Percentiles rank a stretch among this genome's conserved stretches.
Evolutionary conservation across 306 rosid species (phyloP).

Genomic region (Malus sylvestris): DNA sequence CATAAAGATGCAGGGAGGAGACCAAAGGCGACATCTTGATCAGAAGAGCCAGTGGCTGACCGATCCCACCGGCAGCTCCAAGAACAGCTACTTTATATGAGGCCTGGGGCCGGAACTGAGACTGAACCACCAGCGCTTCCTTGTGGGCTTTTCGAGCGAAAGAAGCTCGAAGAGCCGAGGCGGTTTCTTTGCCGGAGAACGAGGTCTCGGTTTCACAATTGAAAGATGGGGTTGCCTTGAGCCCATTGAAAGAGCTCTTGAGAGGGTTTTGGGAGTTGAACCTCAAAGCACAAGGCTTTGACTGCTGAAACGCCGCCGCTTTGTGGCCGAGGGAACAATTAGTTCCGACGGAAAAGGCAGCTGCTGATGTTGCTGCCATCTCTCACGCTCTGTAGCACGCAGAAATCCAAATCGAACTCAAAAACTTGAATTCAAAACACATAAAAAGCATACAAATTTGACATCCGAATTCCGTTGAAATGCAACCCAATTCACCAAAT

Average conservation of each 20-base stretch:
- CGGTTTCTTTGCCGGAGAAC: constrained; percentile 52
- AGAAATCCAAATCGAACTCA: neutral
- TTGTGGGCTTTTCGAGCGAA: constrained; percentile 49
- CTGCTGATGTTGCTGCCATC: constrained; percentile 71
- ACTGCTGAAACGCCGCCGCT: constrained; percentile 42
- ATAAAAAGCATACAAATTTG: neutral
- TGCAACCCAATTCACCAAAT: neutral
- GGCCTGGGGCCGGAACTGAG: constrained; percentile 65
- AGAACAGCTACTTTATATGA: constrained; percentile 83
- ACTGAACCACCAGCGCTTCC: constrained; percentile 24
- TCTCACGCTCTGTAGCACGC: constrained; percentile 31
- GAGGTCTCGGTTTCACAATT: constrained; percentile 42
- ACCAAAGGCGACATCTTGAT: constrained; percentile 94
- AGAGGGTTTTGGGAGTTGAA: constrained; percentile 42
- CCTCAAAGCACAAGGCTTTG: constrained; percentile 43
- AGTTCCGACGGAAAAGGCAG: constrained; percentile 52
- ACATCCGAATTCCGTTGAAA: too few species aligned
- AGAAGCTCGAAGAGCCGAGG: constrained; percentile 41
- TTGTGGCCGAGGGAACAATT: constrained; percentile 36
- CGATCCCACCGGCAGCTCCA: constrained; percentile 97
- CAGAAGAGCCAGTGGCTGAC: constrained; percentile 87
- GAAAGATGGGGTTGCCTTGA: constrained; percentile 43
- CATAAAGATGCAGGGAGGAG: constrained; percentile 78
- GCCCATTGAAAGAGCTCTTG: constrained; percentile 56
- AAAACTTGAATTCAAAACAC: neutral